These are phyloP conservation scores for Bathelium albidoporum DNA, from an alignment of 495 filamentous ascomycete genomes.

Conservation along the genomic window DNA sequence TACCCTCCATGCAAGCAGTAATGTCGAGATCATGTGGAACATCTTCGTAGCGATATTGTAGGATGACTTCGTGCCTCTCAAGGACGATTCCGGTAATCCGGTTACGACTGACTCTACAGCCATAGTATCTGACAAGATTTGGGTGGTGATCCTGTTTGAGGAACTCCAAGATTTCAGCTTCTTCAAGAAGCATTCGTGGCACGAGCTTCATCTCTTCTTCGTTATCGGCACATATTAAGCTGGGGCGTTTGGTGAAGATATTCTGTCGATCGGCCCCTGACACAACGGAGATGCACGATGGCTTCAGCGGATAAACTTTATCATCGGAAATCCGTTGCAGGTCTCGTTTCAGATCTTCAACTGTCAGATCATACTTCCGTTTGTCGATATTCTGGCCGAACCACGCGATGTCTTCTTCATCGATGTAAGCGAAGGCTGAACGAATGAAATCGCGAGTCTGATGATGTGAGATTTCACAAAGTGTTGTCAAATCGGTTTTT, in stretches of 20 bases:
- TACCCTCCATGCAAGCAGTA: conserved; percentile 10
- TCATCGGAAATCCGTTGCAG: conserved; percentile 9
- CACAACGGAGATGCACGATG: conserved; percentile 5
- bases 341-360: conserved; percentile 5
- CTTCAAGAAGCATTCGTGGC: conserved; percentile 14
- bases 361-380: conserved; percentile 11
- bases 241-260: conserved; percentile 10
- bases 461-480: conserved; percentile 5
- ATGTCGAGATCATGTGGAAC: conserved; percentile 11
- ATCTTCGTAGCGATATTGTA: conserved; percentile 11
- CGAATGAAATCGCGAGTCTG: neutral
- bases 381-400: conserved; percentile 4
- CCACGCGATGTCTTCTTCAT: conserved; percentile 2
- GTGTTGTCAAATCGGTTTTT: conserved; percentile 2
- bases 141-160: conserved; percentile 13
- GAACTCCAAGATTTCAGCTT: conserved; percentile 16
- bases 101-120: conserved; percentile 14
- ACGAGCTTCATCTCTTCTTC: conserved; percentile 8
- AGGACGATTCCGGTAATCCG: conserved; percentile 16
- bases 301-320: conserved; percentile 8
- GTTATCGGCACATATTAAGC: conserved; percentile 8
- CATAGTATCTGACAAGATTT: conserved; percentile 15
- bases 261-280: conserved; percentile 8
- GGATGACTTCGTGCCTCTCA: conserved; percentile 11
- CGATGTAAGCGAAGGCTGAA: conserved; percentile 7